Evolutionary conservation across 2,329 filamentous ascomycete species (phyloP).

Genomic region (Arachnopeziza araneosa): DNA sequence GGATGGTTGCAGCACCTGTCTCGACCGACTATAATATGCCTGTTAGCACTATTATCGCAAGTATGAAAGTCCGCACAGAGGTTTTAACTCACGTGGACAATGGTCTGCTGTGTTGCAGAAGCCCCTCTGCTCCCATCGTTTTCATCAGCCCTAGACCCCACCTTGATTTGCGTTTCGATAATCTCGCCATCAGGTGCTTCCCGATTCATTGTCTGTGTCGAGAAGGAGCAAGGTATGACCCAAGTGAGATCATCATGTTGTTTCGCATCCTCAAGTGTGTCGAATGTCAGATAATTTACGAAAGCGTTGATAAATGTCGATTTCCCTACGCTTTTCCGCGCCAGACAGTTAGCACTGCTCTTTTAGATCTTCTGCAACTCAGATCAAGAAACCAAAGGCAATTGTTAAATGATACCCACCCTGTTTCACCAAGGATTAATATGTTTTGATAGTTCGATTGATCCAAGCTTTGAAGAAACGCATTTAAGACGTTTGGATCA

Average conservation of each 20-base stretch:
- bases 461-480: constrained; percentile 23
- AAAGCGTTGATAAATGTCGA: constrained; percentile 45
- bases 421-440: constrained; percentile 42
- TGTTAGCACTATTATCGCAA: no score
- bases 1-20: constrained; percentile 27
- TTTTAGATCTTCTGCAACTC: no score
- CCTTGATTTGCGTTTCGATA: constrained; percentile 26
- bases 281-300: constrained; percentile 38
- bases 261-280: constrained; percentile 36
- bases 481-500: constrained; percentile 15
- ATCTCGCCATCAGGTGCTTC: constrained; percentile 20
- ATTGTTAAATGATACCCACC: no score
- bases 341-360: no score
- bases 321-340: constrained; percentile 45
- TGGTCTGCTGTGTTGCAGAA: constrained; percentile 35
- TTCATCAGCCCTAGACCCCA: constrained; percentile 31
- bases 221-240: constrained; percentile 37
- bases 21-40: constrained; percentile 31
- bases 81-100: no score
- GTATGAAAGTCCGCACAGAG: no score
- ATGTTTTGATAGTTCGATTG: constrained; percentile 36
- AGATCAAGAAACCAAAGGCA: no score
- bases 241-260: constrained; percentile 27
- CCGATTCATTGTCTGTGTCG: constrained; percentile 30
- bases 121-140: constrained; percentile 29